These are phyloP conservation scores for Mycena sanguinolenta DNA, from an alignment of 768 basidiomycete species.

Conservation along the genomic window DNA sequence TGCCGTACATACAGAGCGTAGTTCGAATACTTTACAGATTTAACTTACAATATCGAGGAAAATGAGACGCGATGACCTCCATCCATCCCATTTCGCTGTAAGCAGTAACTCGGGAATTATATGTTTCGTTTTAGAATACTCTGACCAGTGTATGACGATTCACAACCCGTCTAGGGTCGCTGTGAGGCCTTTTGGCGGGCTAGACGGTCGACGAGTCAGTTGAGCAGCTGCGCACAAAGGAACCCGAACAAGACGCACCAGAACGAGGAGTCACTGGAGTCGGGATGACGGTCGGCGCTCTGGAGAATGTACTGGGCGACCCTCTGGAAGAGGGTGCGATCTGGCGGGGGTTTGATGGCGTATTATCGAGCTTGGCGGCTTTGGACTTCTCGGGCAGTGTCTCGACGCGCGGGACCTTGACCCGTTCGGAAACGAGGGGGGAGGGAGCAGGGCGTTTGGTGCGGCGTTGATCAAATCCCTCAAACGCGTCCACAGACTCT, in stretches of 20 bases:
- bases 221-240: too few species aligned
- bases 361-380: too few species aligned
- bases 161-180: background rate
- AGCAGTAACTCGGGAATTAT: background rate
- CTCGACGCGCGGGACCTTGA: conserved; percentile 18
- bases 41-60: background rate
- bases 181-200: background rate
- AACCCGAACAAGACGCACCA: too few species aligned
- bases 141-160: background rate
- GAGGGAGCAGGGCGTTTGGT: conserved; percentile 25
- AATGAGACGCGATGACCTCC: background rate
- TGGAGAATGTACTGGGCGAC: conserved; percentile 24
- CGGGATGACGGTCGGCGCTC: conserved; percentile 17
- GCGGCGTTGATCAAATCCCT: too few species aligned
- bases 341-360: too few species aligned
- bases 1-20: too few species aligned
- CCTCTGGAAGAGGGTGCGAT: too few species aligned
- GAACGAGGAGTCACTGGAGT: too few species aligned
- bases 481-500: too few species aligned
- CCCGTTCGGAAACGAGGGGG: conserved; percentile 10
- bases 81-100: background rate
- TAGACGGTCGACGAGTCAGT: background rate
- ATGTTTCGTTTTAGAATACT: background rate
- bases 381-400: background rate
- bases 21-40: background rate